Evolutionary conservation across 2,329 filamentous ascomycete genomes (phyloP), one percentile per base, ranked within the genome.

Genomic region (Sclerotinia minor): DNA sequence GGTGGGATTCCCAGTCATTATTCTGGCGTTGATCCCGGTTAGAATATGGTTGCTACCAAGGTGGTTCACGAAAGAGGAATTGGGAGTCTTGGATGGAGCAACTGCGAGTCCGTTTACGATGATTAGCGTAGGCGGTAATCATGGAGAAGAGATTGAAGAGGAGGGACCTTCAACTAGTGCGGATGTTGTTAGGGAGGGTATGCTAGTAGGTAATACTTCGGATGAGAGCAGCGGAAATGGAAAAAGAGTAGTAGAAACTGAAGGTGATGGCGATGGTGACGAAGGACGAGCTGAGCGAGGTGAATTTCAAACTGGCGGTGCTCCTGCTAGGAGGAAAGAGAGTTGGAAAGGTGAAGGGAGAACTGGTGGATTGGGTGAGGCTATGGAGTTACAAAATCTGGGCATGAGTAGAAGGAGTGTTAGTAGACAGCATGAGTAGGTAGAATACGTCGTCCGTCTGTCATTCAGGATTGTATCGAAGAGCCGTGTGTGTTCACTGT

Each of bases 1-100:
- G 2, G 91, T 94, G 15, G 91, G 91, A 0, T 94, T 94, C 72
- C 91, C 91, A 11, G 68, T 76, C 29, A 69, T 76, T 41, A 76
- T 76, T 45, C 52, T 76, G 19, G 26, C 71, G 41, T 38, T 76
- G 45, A 69, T 76, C 15, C 75, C 75, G 1, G 32, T 74, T 13
- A 52, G 75, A 35, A 74, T 71, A 49, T 73, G 59, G 9, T 79
- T 94, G 29, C 26, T 76, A n/a, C 74, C 74, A 44, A 73, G 54
- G n/a, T 76, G 69, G 69, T 76, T 76, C 60, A 65, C 52, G 8
- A 70, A 72, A 5, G 71, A 73, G 53, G 75, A 76, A 66, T 67
- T 76, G 55, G 64, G 64, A 21, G 15, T 74, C 2, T 38, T 76
- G 50, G 91, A 94, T 75, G 89, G 81, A n/a, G 89, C 90, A 0